Evolutionary conservation across 306 rosid species (phyloP).

Genomic region (Purshia tridentata): DNA sequence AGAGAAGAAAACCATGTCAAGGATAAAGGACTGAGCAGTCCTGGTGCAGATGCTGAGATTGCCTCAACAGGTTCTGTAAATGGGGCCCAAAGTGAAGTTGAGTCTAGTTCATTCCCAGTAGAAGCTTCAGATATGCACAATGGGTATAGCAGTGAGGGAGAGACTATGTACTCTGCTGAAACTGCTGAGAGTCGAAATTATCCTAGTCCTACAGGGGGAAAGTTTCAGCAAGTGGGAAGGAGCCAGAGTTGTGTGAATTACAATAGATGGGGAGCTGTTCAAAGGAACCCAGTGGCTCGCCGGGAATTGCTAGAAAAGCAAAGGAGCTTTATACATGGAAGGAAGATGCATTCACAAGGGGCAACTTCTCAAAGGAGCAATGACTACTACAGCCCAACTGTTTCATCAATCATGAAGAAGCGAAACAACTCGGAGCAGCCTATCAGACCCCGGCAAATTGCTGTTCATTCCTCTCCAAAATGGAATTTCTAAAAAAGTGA

Average conservation of each 20-base stretch:
- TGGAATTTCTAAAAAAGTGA: slow-evolving; percentile 62
- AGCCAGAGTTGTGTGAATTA: slow-evolving; percentile 94
- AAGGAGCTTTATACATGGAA: slow-evolving; percentile 75
- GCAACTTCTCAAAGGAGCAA: slow-evolving; percentile 89
- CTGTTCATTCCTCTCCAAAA: slow-evolving; percentile 90
- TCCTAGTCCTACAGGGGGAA: slow-evolving; percentile 64
- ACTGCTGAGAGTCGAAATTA: slow-evolving; percentile 94
- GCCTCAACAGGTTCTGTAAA: slow-evolving; percentile 81
- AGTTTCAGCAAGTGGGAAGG: slow-evolving; percentile 83
- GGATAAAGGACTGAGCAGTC: slow-evolving; percentile 30
- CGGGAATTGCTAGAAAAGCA: slow-evolving; percentile 64
- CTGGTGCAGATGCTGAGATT: slow-evolving; percentile 45
- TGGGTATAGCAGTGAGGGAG: slow-evolving; percentile 83
- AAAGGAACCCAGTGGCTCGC: slow-evolving; percentile 62
- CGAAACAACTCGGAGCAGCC: slow-evolving; percentile 58
- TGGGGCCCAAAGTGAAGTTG: slow-evolving; percentile 71
- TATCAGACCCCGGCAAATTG: slow-evolving; percentile 61
- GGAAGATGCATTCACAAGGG: slow-evolving; percentile 84
- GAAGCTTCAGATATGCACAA: slow-evolving; percentile 57
- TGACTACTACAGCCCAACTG: slow-evolving; percentile 90
- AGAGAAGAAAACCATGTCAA: slow-evolving; percentile 41
- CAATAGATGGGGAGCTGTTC: slow-evolving; percentile 69
- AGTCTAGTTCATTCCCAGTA: slow-evolving; percentile 68
- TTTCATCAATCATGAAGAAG: slow-evolving; percentile 88
- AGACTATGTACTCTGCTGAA: slow-evolving; percentile 98